Evolutionary conservation across 768 basidiomycete species (phyloP).

Genomic region (Leccinum sublutescens): DNA sequence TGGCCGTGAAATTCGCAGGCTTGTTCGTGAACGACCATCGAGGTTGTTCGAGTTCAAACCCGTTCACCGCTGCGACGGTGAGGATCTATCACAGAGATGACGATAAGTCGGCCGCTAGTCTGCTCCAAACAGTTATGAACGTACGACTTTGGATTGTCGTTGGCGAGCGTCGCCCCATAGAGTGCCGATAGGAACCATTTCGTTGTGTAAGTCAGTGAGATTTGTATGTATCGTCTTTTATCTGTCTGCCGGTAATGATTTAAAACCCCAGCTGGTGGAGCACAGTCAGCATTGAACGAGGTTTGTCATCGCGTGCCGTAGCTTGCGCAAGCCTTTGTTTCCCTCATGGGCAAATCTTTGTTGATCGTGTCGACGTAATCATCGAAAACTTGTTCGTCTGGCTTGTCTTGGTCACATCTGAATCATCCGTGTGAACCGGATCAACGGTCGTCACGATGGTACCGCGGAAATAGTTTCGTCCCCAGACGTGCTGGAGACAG

Average conservation of each 20-base stretch:
- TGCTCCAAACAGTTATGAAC: not conserved
- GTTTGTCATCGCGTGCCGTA: not conserved
- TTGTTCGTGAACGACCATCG: slow-evolving; percentile 16
- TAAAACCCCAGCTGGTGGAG: not conserved
- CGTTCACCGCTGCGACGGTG: slow-evolving; percentile 21
- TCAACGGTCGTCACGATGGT: too few species aligned
- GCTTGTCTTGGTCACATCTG: too few species aligned
- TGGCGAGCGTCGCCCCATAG: slow-evolving; percentile 21
- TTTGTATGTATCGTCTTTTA: not conserved
- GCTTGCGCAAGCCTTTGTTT: not conserved
- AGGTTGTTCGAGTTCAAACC: slow-evolving; percentile 11
- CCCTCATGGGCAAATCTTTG: not conserved
- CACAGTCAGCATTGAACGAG: not conserved
- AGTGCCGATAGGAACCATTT: slow-evolving; percentile 19
- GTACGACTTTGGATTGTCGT: slow-evolving; percentile 25
- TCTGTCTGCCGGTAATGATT: not conserved
- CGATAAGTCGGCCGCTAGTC: not conserved
- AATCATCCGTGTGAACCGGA: too few species aligned
- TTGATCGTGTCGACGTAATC: too few species aligned
- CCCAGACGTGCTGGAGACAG: too few species aligned
- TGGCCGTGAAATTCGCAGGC: slow-evolving; percentile 8
- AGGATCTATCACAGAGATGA: slow-evolving; percentile 9
- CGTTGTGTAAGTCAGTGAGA: not conserved
- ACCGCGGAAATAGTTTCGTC: too few species aligned
- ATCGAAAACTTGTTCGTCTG: too few species aligned